Evolutionary conservation across 2,329 filamentous ascomycete species (phyloP), one percentile per base, ranked within the genome.

Genomic region (Fulvia fulva): DNA sequence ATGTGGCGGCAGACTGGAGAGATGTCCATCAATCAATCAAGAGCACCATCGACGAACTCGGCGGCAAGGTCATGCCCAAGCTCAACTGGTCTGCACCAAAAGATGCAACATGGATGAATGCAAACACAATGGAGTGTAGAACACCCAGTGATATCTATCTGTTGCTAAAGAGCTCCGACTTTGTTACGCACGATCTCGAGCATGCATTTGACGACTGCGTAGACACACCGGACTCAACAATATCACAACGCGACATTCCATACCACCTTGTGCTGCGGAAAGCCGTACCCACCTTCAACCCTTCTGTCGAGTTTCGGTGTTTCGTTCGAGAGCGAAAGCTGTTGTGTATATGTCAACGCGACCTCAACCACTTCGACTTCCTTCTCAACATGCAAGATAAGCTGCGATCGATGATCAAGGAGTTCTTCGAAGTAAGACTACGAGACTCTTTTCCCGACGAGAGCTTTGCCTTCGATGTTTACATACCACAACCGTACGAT

Each of bases 31-130:
- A 85, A 46, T 76, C 83, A 57, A 91, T 99, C 73, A 88, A 87
- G 71, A 79, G 84, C 23, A 89, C 84, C 44, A 97, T 99, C 62
- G 75, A 47, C 44, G 88, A 92, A 67, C 82, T 97, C 0, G 92
- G 90, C 16, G 93, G 93, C 59, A 85, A 87, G 60, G 92, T 96
- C 8, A 87, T 89, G 1, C 94, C 94, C 0, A 99, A 99, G 75
- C 79, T 99, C 49, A 97, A 97, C 77, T 99, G 94, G 94, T 97
- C 92, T 5, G 87, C 91, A 3, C 94, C 94, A 3, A 96, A 97
- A 74, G 94, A 99, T 71, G 94, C 94, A 8, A 90, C 89, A 22
- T 97, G 91, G 88, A 97, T 99, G 74, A 75, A 87, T 75, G 76
- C 83, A 72, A 99, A 99, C 74, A 95, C 90, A 49, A 88, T 97